These are phyloP conservation scores for Debaryomyces sp. DNA, from an alignment of 1,139 yeast species.

Conservation along the genomic window DNA sequence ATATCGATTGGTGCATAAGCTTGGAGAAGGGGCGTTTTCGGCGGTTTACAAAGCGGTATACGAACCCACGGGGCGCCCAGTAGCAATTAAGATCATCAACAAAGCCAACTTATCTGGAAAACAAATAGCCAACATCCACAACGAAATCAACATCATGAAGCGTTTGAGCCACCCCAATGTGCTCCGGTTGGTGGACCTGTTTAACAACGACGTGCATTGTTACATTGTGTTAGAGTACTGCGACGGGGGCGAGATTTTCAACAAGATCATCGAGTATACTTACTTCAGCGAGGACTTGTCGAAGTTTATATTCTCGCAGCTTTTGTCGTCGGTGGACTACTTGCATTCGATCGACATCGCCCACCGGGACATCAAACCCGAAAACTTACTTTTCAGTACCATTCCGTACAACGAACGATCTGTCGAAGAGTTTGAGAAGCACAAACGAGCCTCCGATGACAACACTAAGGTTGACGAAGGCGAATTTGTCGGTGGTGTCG, in stretches of 20 bases:
- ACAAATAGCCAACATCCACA: slow-evolving; percentile 63
- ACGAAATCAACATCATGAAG: slow-evolving; percentile 86
- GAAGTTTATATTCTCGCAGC: slow-evolving; percentile 82
- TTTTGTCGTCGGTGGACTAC: slow-evolving; percentile 79
- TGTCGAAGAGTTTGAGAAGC: slow-evolving; percentile 39
- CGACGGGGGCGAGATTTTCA: slow-evolving; percentile 93
- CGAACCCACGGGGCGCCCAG: slow-evolving; percentile 45
- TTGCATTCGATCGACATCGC: slow-evolving; percentile 83
- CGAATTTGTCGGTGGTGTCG: slow-evolving; percentile 68
- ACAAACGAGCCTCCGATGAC: slow-evolving; percentile 74
- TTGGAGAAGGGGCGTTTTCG: slow-evolving; percentile 92
- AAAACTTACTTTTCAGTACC: slow-evolving; percentile 71
- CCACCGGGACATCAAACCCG: slow-evolving; percentile 95
- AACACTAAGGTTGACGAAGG: slow-evolving; percentile 85
- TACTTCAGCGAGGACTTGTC: slow-evolving; percentile 86
- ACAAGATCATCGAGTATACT: slow-evolving; percentile 87
- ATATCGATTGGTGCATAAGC: slow-evolving; percentile 25
- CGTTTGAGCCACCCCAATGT: slow-evolving; percentile 72
- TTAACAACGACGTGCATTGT: slow-evolving; percentile 57
- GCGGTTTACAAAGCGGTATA: slow-evolving; percentile 77
- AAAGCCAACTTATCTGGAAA: slow-evolving; percentile 57
- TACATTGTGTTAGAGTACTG: slow-evolving; percentile 84
- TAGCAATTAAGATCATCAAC: slow-evolving; percentile 84
- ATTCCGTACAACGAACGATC: slow-evolving; percentile 50
- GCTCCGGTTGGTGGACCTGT: slow-evolving; percentile 69